These are phyloP conservation scores for Artemisia annua DNA, from an alignment of 129 eudicot genomes.

Conservation along the genomic window DNA sequence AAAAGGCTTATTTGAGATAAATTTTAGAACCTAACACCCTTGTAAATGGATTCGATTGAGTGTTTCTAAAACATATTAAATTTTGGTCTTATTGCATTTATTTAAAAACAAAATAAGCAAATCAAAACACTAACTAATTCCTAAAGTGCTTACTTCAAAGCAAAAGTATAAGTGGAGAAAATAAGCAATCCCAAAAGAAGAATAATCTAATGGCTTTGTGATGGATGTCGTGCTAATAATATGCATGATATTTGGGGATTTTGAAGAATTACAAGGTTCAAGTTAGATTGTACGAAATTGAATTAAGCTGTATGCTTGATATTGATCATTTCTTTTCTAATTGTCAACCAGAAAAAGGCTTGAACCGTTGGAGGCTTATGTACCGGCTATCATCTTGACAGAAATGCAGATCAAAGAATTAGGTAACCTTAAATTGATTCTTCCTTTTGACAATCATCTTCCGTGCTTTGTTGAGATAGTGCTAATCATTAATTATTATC, in stretches of 20 bases:
- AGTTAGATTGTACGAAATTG: neutral
- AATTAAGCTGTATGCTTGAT: constrained; percentile 1
- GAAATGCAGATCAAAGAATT: constrained; percentile 85
- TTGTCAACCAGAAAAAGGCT: constrained; percentile 68
- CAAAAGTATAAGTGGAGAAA: neutral
- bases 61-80: too few species aligned
- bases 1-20: too few species aligned
- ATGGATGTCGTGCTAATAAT: neutral
- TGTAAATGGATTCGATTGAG: too few species aligned
- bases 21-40: too few species aligned
- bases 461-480: too few species aligned
- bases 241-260: neutral
- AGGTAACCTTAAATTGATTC: constrained; percentile 42
- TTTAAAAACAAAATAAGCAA: too few species aligned
- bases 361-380: constrained; percentile 85
- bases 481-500: neutral
- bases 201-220: neutral
- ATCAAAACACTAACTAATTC: too few species aligned
- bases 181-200: neutral
- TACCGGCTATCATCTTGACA: constrained; percentile 89
- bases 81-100: too few species aligned
- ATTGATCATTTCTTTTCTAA: neutral
- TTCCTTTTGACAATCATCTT: too few species aligned
- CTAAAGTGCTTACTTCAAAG: neutral
- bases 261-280: neutral